phyloP scores from a whole-genome alignment of 768 basidiomycete genomes.

The Amanita phalloides region DNA sequence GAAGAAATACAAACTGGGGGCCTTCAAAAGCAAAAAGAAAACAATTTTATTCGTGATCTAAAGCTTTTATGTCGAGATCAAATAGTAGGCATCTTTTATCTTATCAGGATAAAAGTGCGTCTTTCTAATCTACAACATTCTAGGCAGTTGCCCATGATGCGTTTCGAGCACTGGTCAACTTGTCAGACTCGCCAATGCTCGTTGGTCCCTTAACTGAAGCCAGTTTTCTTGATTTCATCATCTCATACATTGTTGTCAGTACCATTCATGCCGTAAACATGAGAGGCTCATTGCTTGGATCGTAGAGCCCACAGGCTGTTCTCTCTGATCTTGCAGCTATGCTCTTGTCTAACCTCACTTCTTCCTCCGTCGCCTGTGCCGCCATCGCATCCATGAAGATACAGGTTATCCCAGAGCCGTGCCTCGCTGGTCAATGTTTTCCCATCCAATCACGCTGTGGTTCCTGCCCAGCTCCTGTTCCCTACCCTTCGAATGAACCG shows the following conservation, averaged over 20 bases:
- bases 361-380: conserved; percentile 57
- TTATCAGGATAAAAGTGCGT: neutral
- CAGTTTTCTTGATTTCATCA: conserved; percentile 68
- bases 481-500: conserved; percentile 49
- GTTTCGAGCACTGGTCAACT: conserved; percentile 86
- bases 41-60: conserved; percentile 64
- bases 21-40: conserved; percentile 49
- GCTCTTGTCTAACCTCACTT: conserved; percentile 90
- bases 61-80: conserved; percentile 86
- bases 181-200: conserved; percentile 75
- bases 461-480: conserved; percentile 67
- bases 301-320: conserved; percentile 78
- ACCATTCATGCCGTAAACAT: neutral
- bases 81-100: conserved; percentile 35
- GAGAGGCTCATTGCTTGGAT: conserved; percentile 4
- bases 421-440: conserved; percentile 47
- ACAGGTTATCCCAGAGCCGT: conserved; percentile 40
- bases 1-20: conserved; percentile 46
- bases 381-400: conserved; percentile 57
- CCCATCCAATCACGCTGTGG: conserved; percentile 71
- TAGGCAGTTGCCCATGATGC: conserved; percentile 92
- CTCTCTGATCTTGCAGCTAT: conserved; percentile 95
- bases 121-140: conserved; percentile 8
- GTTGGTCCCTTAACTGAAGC: conserved; percentile 57
- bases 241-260: conserved; percentile 84